phyloP scores from a whole-genome alignment of 805 yeast genomes.

The Ogataea haglerorum region DNA sequence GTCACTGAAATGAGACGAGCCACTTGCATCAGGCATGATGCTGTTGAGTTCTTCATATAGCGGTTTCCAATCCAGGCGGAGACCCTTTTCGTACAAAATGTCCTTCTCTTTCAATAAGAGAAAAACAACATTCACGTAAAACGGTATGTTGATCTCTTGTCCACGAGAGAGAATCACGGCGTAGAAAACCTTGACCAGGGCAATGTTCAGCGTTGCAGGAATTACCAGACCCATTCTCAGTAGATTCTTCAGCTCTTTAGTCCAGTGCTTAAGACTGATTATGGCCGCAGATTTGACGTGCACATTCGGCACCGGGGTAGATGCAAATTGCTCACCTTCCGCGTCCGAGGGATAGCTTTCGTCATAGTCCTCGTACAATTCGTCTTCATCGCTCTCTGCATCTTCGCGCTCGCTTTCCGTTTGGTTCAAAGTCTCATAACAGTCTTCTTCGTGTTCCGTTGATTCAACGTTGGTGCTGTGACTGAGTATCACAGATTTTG shows the following conservation, averaged over 20 bases:
- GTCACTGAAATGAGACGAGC: slow-evolving; percentile 47
- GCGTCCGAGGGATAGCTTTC: slow-evolving; percentile 42
- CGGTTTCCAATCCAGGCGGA: slow-evolving; percentile 50
- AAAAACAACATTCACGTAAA: slow-evolving; percentile 61
- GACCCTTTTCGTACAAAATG: slow-evolving; percentile 38
- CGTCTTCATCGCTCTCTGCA: slow-evolving; percentile 33
- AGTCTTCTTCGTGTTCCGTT: slow-evolving; percentile 38
- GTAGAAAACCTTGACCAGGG: slow-evolving; percentile 66
- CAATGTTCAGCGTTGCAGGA: slow-evolving; percentile 61
- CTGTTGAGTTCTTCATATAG: slow-evolving; percentile 36
- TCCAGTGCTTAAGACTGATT: slow-evolving; percentile 77
- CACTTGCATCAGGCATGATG: slow-evolving; percentile 45
- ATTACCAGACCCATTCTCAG: slow-evolving; percentile 73
- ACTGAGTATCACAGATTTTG: slow-evolving; percentile 17
- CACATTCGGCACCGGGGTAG: slow-evolving; percentile 54
- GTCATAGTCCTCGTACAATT: slow-evolving; percentile 36
- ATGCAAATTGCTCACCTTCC: slow-evolving; percentile 38
- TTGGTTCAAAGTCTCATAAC: slow-evolving; percentile 49
- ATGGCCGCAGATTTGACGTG: slow-evolving; percentile 69
- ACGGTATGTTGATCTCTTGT: slow-evolving; percentile 56
- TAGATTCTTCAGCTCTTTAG: slow-evolving; percentile 79
- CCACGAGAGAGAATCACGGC: slow-evolving; percentile 70
- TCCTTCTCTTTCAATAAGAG: slow-evolving; percentile 49
- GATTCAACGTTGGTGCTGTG: slow-evolving; percentile 16
- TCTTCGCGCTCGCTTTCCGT: slow-evolving; percentile 33